These are phyloP conservation scores for Sphagnurus paluster DNA, from an alignment of 1,284 basidiomycete species.

Conservation along the genomic window DNA sequence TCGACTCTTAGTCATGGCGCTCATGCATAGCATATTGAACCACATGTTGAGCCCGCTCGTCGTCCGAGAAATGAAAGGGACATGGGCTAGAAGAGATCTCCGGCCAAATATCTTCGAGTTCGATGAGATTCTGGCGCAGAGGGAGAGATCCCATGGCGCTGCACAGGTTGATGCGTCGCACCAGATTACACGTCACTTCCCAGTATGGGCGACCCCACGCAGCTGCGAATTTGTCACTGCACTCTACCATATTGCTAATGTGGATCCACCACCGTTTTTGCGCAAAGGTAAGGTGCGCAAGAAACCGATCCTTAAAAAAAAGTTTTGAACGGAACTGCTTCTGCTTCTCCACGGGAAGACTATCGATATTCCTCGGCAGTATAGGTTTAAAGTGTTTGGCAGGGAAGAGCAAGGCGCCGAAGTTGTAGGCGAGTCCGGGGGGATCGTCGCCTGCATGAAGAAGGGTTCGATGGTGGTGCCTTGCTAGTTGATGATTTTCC, in stretches of 20 bases:
- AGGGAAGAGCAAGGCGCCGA: not conserved
- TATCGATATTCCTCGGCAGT: constrained; percentile 1
- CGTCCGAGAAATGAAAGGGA: not conserved
- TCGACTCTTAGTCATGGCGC: not conserved
- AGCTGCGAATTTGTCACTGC: no score
- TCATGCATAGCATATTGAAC: not conserved
- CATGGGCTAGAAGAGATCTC: not conserved
- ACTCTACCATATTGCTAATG: not conserved
- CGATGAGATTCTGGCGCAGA: not conserved
- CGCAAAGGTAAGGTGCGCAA: not conserved
- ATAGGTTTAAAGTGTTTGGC: not conserved
- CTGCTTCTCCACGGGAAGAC: not conserved
- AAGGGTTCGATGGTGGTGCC: constrained; percentile 12
- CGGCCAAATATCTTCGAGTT: not conserved
- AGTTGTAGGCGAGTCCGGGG: not conserved
- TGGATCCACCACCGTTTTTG: not conserved
- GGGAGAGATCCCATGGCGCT: not conserved
- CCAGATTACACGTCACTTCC: not conserved
- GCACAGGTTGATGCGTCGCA: not conserved
- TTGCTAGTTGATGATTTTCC: constrained; percentile 33
- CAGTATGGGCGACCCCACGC: no score
- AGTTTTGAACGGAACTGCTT: not conserved
- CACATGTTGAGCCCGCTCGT: not conserved
- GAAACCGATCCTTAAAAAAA: no score
- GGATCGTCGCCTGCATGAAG: not conserved